phyloP scores from a whole-genome alignment of 768 basidiomycete species.

The Lentinus tigrinus region DNA sequence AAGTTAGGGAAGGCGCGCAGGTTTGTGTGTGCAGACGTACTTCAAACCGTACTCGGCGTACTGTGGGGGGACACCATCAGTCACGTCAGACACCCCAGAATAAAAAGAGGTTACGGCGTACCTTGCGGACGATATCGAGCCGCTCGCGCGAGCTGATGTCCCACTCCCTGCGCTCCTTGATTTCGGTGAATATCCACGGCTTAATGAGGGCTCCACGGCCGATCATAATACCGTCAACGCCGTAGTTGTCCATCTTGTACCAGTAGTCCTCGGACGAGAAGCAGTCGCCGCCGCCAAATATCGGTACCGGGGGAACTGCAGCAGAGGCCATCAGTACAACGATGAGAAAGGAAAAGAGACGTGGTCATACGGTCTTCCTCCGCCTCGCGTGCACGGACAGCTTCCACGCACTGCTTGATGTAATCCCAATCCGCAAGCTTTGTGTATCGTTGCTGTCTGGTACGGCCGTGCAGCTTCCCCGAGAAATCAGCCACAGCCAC shows the following conservation, averaged over 20 bases:
- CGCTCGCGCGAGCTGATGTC: slow-evolving; percentile 86
- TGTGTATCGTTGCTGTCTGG: slow-evolving; percentile 92
- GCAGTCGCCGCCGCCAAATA: slow-evolving; percentile 95
- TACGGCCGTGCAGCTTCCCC: slow-evolving; percentile 87
- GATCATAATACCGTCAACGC: slow-evolving; percentile 95
- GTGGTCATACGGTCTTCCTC: slow-evolving; percentile 63
- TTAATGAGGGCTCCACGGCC: slow-evolving; percentile 95
- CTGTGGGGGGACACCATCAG: too few species aligned
- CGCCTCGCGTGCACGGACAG: slow-evolving; percentile 66
- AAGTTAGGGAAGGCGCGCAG: slow-evolving; percentile 1
- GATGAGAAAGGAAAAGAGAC: background rate
- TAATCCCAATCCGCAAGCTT: slow-evolving; percentile 94
- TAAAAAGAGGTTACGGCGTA: slow-evolving; percentile 32
- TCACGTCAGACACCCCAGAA: too few species aligned
- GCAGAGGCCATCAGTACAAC: background rate
- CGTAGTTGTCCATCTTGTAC: slow-evolving; percentile 68
- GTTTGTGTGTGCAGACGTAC: slow-evolving; percentile 34
- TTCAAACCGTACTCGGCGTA: slow-evolving; percentile 85
- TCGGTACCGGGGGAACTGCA: slow-evolving; percentile 82
- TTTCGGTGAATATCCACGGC: slow-evolving; percentile 94
- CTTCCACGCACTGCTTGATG: slow-evolving; percentile 82
- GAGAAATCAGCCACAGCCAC: background rate
- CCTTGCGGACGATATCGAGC: slow-evolving; percentile 74
- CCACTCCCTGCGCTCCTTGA: slow-evolving; percentile 92
- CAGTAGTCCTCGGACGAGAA: slow-evolving; percentile 87